phyloP scores from a whole-genome alignment of 139 green algal genomes.

The Zygnema cylindricum region DNA sequence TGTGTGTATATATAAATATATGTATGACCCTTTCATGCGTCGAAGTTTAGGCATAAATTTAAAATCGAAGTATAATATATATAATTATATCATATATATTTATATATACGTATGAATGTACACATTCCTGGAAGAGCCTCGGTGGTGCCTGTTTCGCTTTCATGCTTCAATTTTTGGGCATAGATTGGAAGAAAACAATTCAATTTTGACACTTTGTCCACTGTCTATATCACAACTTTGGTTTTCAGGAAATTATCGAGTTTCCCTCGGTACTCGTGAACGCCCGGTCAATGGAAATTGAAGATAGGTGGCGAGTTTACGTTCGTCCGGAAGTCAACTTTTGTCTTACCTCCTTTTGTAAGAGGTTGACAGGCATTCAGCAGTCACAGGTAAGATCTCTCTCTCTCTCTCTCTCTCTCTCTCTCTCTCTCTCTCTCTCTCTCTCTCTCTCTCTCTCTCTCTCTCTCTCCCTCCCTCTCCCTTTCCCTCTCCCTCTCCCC shows the following conservation, averaged over 20 bases:
- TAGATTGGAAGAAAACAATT: too few relatives aligned
- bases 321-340: conserved; percentile 70
- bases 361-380: conserved; percentile 74
- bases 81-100: conserved; percentile 3
- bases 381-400: conserved; percentile 62
- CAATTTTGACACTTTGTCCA: too few relatives aligned
- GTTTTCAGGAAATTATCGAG: conserved; percentile 77
- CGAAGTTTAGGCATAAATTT: neutral
- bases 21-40: neutral
- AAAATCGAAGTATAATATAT: conserved; percentile 5
- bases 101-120: too few relatives aligned
- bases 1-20: conserved; percentile 15
- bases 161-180: too few relatives aligned
- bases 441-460: neutral
- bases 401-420: neutral
- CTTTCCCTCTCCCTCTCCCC: neutral
- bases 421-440: neutral
- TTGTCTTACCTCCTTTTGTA: conserved; percentile 73
- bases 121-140: too few relatives aligned
- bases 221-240: too few relatives aligned
- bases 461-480: neutral
- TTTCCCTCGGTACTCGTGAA: conserved; percentile 70
- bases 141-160: too few relatives aligned
- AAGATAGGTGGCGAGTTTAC: conserved; percentile 68
- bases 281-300: conserved; percentile 53